Percentiles rank a stretch among this genome's conserved stretches.
These are phyloP conservation scores for Jatropha podagrica DNA, from an alignment of 441 rosid genomes.

Conservation along the genomic window DNA sequence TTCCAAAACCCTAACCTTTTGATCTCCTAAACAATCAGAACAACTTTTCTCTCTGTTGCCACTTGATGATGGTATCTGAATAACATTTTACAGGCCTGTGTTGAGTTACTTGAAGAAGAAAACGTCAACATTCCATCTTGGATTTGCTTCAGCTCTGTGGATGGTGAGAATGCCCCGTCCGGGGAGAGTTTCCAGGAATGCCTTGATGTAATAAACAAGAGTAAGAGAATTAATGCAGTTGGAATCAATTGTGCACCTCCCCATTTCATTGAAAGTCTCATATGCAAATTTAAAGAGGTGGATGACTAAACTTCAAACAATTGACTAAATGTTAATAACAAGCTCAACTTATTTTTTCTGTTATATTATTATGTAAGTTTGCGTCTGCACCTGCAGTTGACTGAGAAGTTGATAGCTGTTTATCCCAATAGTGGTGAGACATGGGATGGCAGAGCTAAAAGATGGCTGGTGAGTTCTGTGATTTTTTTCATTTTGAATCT, in stretches of 20 bases:
- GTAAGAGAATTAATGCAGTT: slow-evolving; percentile 55
- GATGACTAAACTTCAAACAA: background rate
- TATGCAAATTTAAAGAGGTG: slow-evolving; percentile 62
- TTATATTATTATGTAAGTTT: background rate
- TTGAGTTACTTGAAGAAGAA: slow-evolving; percentile 82
- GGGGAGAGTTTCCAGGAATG: slow-evolving; percentile 82
- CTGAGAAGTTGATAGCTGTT: slow-evolving; percentile 61
- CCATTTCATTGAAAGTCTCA: slow-evolving; percentile 62
- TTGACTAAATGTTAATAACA: background rate
- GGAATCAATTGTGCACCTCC: slow-evolving; percentile 94
- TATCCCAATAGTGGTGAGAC: slow-evolving; percentile 94
- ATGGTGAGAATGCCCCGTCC: slow-evolving; percentile 77
- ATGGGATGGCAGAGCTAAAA: slow-evolving; percentile 85
- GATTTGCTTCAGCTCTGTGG: slow-evolving; percentile 85
- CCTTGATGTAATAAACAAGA: slow-evolving; percentile 54
- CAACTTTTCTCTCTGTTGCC: background rate
- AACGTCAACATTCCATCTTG: slow-evolving; percentile 73
- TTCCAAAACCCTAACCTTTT: background rate
- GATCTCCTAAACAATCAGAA: background rate
- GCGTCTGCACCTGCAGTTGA: slow-evolving; percentile 45
- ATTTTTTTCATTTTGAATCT: background rate
- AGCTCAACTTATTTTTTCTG: background rate
- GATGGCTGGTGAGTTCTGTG: slow-evolving; percentile 73
- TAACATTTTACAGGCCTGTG: slow-evolving; percentile 58
- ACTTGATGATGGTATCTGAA: slow-evolving; percentile 3